Base-by-base conservation (phyloP, 2,329 filamentous ascomycete species). In the Penicillium sp. region DNA sequence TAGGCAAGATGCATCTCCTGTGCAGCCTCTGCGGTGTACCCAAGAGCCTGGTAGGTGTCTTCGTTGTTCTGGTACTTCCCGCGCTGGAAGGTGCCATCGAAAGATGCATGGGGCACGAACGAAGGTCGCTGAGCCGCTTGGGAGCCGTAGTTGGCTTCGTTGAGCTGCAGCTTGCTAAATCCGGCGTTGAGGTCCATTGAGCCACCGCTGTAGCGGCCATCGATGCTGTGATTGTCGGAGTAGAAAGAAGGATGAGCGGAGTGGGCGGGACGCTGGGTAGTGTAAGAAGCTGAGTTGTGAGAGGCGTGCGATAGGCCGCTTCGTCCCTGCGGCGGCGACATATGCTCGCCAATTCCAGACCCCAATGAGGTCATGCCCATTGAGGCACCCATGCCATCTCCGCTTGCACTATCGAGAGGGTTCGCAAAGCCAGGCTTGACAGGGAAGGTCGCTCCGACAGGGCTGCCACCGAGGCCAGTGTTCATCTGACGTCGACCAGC, bases 31-130 rank as follows among this genome's bases (percentile, higher is more conserved):
- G 63, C 62, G 5, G 59, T 60, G 52, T 70, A 72, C 3, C 59
- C 60, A 25, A 69, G 57, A 3, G 63, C 46, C 34, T 72, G 69
- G 43, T 71, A 75, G 23, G 58, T 56, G 8, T 75, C 71, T 23
- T 74, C 71, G 13, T 55, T 41, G 27, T 59, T 58, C n/a, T 69
- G 67, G 27, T 75, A 79, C 55, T 78, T 80, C 53, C 77, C 76
- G 0, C 75, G 65, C n/a, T 73, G 69, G n/a, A 76, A 68, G 1
- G 77, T 71, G n/a, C 74, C 71, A 57, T 84, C 81, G n/a, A 78
- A 70, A 5, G 77, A 75, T 5, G 76, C 65, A 29, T 71, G 70
- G 3, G 65, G 60, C n/a, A 68, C 51, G 56, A 70, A 74, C 0
- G 60, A 36, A 10, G 72, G 69, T 15, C 74, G 70, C 31, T 67